Conservation (phyloP, 495 filamentous ascomycete genomes). For the Penicillium coprophilum region DNA sequence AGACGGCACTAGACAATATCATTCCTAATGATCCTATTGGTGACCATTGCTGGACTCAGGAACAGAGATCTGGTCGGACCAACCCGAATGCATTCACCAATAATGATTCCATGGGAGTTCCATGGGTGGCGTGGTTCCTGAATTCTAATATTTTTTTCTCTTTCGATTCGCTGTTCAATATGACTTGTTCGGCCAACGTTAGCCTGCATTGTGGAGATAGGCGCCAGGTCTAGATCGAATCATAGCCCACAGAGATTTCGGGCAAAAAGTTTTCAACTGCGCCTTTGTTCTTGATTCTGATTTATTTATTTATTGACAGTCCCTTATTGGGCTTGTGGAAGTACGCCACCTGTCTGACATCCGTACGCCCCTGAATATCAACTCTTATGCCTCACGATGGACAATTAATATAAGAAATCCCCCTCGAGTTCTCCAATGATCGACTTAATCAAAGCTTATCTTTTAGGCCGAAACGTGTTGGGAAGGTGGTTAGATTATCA, state of each 20-base stretch:
- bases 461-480: constrained; percentile 4
- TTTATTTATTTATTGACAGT: background rate
- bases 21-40: constrained; percentile 7
- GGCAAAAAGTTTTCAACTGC: constrained; percentile 1
- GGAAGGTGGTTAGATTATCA: constrained; percentile 6
- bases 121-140: background rate
- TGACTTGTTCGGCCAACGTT: constrained; percentile 4
- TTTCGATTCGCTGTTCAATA: background rate
- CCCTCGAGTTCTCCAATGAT: background rate
- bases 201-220: background rate
- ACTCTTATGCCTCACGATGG: background rate
- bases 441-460: constrained; percentile 8
- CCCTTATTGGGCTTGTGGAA: background rate
- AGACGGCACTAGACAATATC: background rate
- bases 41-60: background rate
- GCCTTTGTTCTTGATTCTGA: background rate
- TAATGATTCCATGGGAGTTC: background rate
- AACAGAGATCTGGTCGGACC: constrained; percentile 1
- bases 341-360: constrained; percentile 3
- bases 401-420: background rate
- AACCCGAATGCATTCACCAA: constrained; percentile 7
- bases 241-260: background rate
- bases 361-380: constrained; percentile 1
- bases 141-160: background rate
- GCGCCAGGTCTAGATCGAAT: constrained; percentile 10